Conservation (phyloP, 1,284 basidiomycete genomes). For the Tilletia walkeri region DNA sequence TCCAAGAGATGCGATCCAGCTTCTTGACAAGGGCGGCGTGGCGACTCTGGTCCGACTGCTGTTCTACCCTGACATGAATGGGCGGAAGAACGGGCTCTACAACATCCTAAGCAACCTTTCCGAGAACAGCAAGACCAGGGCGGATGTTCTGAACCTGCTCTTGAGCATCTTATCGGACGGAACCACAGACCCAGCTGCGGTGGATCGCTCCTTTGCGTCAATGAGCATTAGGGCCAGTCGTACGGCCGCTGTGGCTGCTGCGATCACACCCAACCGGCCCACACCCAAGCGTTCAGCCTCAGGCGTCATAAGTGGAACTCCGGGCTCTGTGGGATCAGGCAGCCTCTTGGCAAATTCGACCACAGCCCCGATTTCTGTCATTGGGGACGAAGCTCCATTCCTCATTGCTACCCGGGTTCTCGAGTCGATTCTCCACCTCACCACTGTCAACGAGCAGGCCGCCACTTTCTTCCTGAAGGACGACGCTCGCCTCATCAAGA, state of each 20-base stretch:
- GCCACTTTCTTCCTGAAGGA: conserved; percentile 52
- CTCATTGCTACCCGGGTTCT: conserved; percentile 52
- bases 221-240: conserved; percentile 59
- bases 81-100: conserved; percentile 76
- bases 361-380: conserved; percentile 44
- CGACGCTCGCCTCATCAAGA: conserved; percentile 38
- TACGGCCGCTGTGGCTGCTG: conserved; percentile 4
- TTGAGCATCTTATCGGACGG: conserved; percentile 91
- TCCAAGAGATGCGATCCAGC: conserved; percentile 77
- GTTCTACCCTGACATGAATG: conserved; percentile 88
- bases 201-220: conserved; percentile 90
- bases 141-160: conserved; percentile 87
- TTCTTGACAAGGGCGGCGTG: conserved; percentile 86
- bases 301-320: background rate
- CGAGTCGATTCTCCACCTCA: conserved; percentile 47
- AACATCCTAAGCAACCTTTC: conserved; percentile 91
- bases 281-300: conserved; percentile 19
- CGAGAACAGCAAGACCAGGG: conserved; percentile 87
- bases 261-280: conserved; percentile 40
- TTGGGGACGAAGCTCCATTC: conserved; percentile 54
- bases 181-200: conserved; percentile 81
- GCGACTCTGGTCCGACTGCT: conserved; percentile 86
- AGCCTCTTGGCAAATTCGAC: background rate
- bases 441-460: conserved; percentile 41
- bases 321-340: background rate